phyloP scores from a whole-genome alignment of 257 asterid species.

The Jacaranda copaia region DNA sequence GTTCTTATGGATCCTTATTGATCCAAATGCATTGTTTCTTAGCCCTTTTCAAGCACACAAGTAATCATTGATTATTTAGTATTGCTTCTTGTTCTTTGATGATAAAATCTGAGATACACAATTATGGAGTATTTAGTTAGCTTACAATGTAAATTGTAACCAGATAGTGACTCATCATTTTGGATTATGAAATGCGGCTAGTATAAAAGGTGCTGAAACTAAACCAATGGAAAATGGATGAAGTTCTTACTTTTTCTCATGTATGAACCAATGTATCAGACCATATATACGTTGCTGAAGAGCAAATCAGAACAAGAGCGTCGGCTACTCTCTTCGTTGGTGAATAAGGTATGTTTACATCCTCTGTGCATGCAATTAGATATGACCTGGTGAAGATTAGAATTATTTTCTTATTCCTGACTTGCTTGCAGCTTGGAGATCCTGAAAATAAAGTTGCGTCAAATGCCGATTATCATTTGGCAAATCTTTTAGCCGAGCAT shows the following conservation, averaged over 20 bases:
- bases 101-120: constrained; percentile 1
- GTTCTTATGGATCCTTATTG: constrained; percentile 1
- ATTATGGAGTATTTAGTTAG: constrained; percentile 14
- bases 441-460: constrained; percentile 97
- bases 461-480: constrained; percentile 92
- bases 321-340: constrained; percentile 79
- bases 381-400: background rate
- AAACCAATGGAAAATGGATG: background rate
- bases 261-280: constrained; percentile 52
- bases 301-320: constrained; percentile 98
- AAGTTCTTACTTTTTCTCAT: constrained; percentile 36
- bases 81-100: constrained; percentile 11
- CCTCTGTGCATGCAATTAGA: constrained; percentile 21
- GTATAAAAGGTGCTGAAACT: constrained; percentile 14
- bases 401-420: constrained; percentile 33
- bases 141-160: background rate
- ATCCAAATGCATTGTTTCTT: constrained; percentile 4
- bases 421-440: constrained; percentile 82
- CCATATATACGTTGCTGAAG: constrained; percentile 70
- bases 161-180: constrained; percentile 13
- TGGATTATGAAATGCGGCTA: background rate
- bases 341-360: constrained; percentile 69
- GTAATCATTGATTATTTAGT: background rate
- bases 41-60: background rate
- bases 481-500: constrained; percentile 87